A percentile compares a stretch with the other conserved stretches of the same genome.
Conservation (phyloP, 352 stramenopile genomes). For the Phytophthora citrophthora region DNA sequence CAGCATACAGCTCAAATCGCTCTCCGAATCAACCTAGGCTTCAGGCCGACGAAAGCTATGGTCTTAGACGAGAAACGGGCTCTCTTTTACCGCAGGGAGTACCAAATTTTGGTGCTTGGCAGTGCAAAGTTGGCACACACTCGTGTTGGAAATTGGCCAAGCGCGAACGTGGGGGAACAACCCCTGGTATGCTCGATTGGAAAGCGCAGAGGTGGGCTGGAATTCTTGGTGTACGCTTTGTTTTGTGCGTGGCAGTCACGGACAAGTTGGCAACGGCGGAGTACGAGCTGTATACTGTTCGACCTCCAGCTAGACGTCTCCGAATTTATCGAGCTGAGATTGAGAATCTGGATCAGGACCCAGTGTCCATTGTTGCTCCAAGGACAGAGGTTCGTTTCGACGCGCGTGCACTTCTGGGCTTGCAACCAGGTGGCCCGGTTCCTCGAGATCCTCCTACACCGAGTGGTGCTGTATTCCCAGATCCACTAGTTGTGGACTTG, state of each 20-base stretch:
- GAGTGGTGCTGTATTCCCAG: neutral
- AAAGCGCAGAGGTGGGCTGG: neutral
- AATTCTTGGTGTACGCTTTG: neutral
- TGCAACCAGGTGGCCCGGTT: neutral
- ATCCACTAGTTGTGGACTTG: neutral
- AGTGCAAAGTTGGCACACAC: conserved; percentile 10
- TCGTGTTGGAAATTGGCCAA: neutral
- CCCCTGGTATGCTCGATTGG: neutral
- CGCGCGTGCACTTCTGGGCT: neutral
- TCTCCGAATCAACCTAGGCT: too few relatives aligned
- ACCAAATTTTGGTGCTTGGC: too few relatives aligned
- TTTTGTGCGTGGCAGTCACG: conserved; percentile 4
- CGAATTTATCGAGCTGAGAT: too few relatives aligned
- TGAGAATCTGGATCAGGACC: neutral
- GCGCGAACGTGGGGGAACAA: neutral
- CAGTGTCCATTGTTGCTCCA: neutral
- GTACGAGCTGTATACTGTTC: conserved; percentile 2
- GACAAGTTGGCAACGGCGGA: neutral
- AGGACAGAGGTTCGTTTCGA: neutral
- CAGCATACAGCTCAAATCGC: too few relatives aligned
- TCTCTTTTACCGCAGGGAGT: too few relatives aligned
- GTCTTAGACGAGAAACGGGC: too few relatives aligned
- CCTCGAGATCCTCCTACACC: neutral
- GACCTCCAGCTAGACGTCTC: too few relatives aligned
- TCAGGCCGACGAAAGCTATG: too few relatives aligned